Conservation (phyloP, 2,329 filamentous ascomycete genomes). For the Parascedosporium putredinis region DNA sequence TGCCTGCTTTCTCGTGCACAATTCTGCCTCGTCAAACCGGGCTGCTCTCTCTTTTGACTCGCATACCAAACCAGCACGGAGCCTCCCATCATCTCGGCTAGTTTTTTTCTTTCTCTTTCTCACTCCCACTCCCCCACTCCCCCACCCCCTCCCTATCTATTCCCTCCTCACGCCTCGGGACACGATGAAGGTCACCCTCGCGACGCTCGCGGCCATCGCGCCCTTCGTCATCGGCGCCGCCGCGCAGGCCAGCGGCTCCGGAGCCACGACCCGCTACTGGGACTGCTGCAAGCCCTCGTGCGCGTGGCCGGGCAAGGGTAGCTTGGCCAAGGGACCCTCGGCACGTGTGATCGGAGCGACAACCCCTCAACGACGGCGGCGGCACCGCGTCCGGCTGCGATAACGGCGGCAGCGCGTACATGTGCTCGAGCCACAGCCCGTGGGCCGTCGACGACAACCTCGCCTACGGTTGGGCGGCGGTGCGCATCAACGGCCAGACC, state of each 20-base stretch:
- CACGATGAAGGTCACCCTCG: conserved; percentile 5
- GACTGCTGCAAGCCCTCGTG: conserved; percentile 66
- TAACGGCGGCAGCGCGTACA: conserved; percentile 36
- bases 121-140: neutral
- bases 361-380: conserved; percentile 39
- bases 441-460: conserved; percentile 49
- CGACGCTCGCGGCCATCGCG: conserved; percentile 11
- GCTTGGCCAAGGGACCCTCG: conserved; percentile 35
- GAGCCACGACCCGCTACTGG: conserved; percentile 31
- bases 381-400: conserved; percentile 37
- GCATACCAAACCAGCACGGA: too few relatives aligned
- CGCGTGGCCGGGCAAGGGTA: conserved; percentile 46
- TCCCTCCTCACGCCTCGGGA: neutral
- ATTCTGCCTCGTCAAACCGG: too few relatives aligned
- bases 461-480: conserved; percentile 56
- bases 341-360: conserved; percentile 44
- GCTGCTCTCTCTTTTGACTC: too few relatives aligned
- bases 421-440: conserved; percentile 52
- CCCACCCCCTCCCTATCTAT: neutral
- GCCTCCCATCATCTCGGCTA: too few relatives aligned
- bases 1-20: too few relatives aligned
- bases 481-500: conserved; percentile 40
- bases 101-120: too few relatives aligned
- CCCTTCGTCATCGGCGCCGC: conserved; percentile 1
- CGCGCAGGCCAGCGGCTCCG: neutral